A percentile compares a stretch with the other conserved stretches of the same genome.
These are phyloP conservation scores for Elongisporangium prolatum DNA, from an alignment of 352 stramenopile species.

Conservation along the genomic window DNA sequence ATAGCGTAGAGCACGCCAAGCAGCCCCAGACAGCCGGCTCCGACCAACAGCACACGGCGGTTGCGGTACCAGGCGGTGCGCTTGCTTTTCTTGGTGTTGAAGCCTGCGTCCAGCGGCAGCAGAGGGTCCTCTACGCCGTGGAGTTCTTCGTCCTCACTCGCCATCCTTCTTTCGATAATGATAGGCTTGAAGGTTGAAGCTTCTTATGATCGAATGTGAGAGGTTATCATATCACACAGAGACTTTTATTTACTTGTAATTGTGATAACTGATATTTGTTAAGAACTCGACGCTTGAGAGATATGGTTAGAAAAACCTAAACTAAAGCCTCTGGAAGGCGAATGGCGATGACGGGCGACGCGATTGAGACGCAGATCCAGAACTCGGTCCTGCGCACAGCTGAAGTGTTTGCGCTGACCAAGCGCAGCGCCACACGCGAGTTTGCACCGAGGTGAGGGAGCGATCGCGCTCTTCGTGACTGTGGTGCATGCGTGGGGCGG, in stretches of 20 bases:
- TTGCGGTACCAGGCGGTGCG: slow-evolving; percentile 17
- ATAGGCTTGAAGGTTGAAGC: neutral
- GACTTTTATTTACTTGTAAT: too few relatives aligned
- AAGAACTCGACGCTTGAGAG: neutral
- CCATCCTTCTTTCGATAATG: neutral
- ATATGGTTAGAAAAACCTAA: neutral
- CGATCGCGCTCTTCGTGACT: neutral
- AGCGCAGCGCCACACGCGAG: slow-evolving; percentile 46
- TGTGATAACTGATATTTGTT: too few relatives aligned
- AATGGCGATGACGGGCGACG: slow-evolving; percentile 2
- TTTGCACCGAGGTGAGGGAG: slow-evolving; percentile 49
- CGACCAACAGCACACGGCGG: slow-evolving; percentile 8
- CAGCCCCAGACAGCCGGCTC: slow-evolving; percentile 17
- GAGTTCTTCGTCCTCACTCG: neutral
- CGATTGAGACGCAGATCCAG: slow-evolving; percentile 42
- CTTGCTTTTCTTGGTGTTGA: slow-evolving; percentile 1
- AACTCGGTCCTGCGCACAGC: slow-evolving; percentile 59
- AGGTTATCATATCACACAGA: neutral
- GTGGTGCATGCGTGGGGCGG: neutral
- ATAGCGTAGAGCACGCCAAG: slow-evolving; percentile 32
- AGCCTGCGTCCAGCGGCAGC: slow-evolving; percentile 16
- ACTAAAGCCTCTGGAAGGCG: neutral
- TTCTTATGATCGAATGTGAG: neutral
- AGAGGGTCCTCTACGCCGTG: slow-evolving; percentile 18
- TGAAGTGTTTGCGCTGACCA: slow-evolving; percentile 70